Base-by-base conservation (phyloP, 1,284 basidiomycete species). In the Veloporphyrellus conicus region DNA sequence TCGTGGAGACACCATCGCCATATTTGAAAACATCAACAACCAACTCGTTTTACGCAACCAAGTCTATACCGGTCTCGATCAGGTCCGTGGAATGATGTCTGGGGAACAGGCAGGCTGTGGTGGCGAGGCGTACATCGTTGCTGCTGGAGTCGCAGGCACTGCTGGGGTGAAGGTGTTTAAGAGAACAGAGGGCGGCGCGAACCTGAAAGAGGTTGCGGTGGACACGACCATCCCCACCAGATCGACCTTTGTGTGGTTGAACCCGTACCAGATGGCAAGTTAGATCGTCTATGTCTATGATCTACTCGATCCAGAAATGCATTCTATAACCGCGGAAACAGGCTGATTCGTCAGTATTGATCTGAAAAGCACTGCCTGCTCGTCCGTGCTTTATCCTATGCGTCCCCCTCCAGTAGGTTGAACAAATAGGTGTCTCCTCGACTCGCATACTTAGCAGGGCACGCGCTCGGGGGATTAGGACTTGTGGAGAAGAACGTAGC, bases 401-500 rank as follows among this genome's bases (percentile, higher is more conserved):
- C 87, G 72, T 72, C 3, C 90, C 90, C 48, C 90, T 75, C 87
- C 87, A 91, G 56, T 78, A 72, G 1, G 58, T 45, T 12, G 67
- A 69, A 32, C 68, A 64, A 14, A 78, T 57, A 6, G 78, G 77
- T 8, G 55, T 54, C 4, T 70, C 66, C 6, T 57, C 46, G 1
- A 45, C 11, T 4, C 49, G 54, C 32, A 71, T 58, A 71, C 18
- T 56, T 50, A 3, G 56, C 31, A 20, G 68, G 64, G 20, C 60
- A 57, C 4, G 65, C 57, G 59, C 87, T 72, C 20, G 70, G 63
- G 1, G 79, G 74, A 8, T 70, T 70, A 12, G 91, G 63, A 32
- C n/a, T n/a, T n/a, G n/a, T n/a, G n/a, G n/a, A n/a, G n/a, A n/a
- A n/a, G n/a, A n/a, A n/a, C n/a, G n/a, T n/a, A n/a, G n/a, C n/a